Evolutionary conservation across 495 filamentous ascomycete genomes (phyloP).

Genomic region (Trichoderma parareesei): DNA sequence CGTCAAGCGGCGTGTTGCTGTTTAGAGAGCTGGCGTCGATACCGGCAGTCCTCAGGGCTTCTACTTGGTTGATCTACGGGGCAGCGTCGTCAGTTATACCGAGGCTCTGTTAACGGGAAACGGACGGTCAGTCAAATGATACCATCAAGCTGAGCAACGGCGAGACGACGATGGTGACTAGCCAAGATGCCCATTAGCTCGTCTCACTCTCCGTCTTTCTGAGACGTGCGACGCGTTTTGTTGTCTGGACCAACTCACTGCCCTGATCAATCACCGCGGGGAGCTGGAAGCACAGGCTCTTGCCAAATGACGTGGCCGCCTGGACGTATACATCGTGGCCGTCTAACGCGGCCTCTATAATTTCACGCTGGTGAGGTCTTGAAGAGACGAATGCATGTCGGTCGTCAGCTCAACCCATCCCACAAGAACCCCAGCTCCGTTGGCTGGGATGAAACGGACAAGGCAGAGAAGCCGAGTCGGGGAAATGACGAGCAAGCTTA

Average conservation of each 20-base stretch:
- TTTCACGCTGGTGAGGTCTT: constrained; percentile 79
- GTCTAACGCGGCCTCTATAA: constrained; percentile 70
- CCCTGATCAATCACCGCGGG: constrained; percentile 82
- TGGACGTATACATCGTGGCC: constrained; percentile 91
- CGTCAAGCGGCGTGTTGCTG: constrained; percentile 58
- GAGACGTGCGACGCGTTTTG: neutral
- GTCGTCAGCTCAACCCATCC: neutral
- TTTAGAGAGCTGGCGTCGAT: constrained; percentile 82
- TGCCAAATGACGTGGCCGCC: constrained; percentile 93
- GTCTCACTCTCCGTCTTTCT: neutral
- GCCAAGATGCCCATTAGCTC: neutral
- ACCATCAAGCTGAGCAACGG: constrained; percentile 90
- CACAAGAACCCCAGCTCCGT: no score
- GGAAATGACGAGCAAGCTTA: constrained; percentile 22
- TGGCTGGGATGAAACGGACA: neutral
- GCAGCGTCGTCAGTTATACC: neutral
- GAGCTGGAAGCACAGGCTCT: constrained; percentile 89
- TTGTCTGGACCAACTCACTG: constrained; percentile 42
- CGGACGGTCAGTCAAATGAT: constrained; percentile 16
- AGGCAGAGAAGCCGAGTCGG: neutral
- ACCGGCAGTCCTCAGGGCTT: constrained; percentile 61
- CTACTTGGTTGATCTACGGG: constrained; percentile 77
- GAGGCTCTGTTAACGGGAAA: neutral
- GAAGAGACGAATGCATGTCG: neutral
- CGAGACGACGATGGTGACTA: constrained; percentile 86